These are phyloP conservation scores for Sphagnum fallax DNA, from an alignment of 228 moss, liverwort and hornwort genomes.

Conservation along the genomic window DNA sequence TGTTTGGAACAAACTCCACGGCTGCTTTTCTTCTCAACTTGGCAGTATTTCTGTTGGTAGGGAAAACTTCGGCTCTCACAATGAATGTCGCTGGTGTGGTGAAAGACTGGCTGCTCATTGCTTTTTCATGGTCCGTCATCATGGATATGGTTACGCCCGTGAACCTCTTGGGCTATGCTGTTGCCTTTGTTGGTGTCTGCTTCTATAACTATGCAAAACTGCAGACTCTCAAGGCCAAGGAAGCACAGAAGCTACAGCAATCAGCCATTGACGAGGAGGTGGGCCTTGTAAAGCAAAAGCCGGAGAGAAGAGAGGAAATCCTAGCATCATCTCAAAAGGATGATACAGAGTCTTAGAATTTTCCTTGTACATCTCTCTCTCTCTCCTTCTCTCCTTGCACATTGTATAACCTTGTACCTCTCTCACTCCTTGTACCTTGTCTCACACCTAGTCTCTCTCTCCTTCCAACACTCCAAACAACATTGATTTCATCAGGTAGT, in stretches of 20 bases:
- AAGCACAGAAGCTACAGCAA: conserved; percentile 30
- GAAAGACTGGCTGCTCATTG: conserved; percentile 60
- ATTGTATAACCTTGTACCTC: too few species aligned
- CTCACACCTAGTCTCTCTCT: too few species aligned
- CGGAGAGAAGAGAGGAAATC: conserved; percentile 13
- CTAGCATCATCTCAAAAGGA: too few species aligned
- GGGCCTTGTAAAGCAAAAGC: conserved; percentile 32
- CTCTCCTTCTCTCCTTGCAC: too few species aligned
- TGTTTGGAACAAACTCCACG: conserved; percentile 46
- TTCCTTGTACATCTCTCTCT: too few species aligned
- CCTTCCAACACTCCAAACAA: too few species aligned
- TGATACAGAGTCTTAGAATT: too few species aligned
- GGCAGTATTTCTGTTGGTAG: conserved; percentile 53
- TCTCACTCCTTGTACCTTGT: too few species aligned
- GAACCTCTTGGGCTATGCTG: conserved; percentile 47
- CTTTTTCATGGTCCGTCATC: conserved; percentile 56
- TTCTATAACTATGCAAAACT: conserved; percentile 53
- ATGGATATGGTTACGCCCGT: conserved; percentile 47
- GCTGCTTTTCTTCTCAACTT: conserved; percentile 53
- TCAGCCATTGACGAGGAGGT: conserved; percentile 43
- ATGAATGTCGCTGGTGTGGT: conserved; percentile 65
- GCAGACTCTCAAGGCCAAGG: conserved; percentile 43
- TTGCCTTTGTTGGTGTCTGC: conserved; percentile 46
- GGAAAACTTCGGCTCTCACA: conserved; percentile 57
- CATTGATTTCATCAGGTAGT: too few species aligned